Evolutionary conservation across 192 early-diverging fungal species (phyloP).

Genomic region (Jimgerdemannia lactiflua): DNA sequence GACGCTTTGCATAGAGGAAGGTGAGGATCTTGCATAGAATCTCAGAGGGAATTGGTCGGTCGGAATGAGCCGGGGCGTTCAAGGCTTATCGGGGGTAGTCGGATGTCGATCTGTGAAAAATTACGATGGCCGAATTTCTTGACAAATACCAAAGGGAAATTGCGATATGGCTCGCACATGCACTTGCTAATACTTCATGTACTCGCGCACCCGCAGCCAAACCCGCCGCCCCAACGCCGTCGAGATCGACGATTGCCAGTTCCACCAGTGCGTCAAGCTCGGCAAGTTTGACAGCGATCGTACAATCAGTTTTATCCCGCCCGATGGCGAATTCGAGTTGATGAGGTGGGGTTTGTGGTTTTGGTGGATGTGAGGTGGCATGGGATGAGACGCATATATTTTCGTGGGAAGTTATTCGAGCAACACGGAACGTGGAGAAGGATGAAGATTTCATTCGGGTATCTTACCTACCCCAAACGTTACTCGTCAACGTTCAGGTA

Average conservation of each 20-base stretch:
- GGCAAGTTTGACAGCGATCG: slow-evolving; percentile 90
- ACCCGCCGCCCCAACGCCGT: slow-evolving; percentile 56
- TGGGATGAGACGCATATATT: slow-evolving; percentile 9
- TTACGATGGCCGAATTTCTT: neutral
- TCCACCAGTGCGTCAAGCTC: slow-evolving; percentile 97
- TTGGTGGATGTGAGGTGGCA: neutral
- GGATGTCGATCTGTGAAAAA: neutral
- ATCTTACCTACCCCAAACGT: neutral
- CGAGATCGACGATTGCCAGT: slow-evolving; percentile 96
- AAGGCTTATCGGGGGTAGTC: neutral
- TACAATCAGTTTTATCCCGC: slow-evolving; percentile 97
- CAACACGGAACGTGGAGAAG: neutral
- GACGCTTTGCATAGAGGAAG: slow-evolving; percentile 44
- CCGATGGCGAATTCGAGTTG: slow-evolving; percentile 94
- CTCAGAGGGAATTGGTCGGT: neutral
- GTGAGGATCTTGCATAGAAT: slow-evolving; percentile 5
- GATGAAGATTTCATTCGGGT: neutral
- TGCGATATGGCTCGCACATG: no score
- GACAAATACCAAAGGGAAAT: neutral
- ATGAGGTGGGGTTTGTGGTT: slow-evolving; percentile 61
- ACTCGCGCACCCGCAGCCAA: slow-evolving; percentile 16
- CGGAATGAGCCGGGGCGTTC: neutral
- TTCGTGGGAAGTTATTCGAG: neutral
- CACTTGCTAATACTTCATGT: neutral
- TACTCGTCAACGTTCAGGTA: slow-evolving; percentile 46